Conservation (phyloP, 768 basidiomycete genomes). For the Xerocomus potaroensis region DNA sequence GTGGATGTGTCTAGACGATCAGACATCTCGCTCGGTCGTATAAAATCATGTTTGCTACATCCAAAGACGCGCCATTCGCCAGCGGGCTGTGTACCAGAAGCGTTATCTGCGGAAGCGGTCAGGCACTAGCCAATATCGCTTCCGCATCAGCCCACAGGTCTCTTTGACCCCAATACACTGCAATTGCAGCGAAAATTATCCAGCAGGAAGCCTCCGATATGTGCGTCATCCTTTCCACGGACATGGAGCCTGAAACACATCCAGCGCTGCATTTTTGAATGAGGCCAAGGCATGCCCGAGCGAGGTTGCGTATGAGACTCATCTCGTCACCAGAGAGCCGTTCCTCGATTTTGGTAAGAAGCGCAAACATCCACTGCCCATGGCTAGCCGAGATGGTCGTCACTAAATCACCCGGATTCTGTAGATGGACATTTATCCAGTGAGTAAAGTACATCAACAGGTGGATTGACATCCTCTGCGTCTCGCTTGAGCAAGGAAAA, state of each 20-base stretch:
- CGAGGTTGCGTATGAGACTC: slow-evolving; percentile 69
- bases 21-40: not conserved
- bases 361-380: slow-evolving; percentile 73
- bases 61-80: not conserved
- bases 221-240: slow-evolving; percentile 22
- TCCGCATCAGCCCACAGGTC: slow-evolving; percentile 81
- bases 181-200: slow-evolving; percentile 64
- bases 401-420: slow-evolving; percentile 35
- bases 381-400: slow-evolving; percentile 52
- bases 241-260: not conserved
- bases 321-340: slow-evolving; percentile 72
- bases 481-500: slow-evolving; percentile 6
- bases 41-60: slow-evolving; percentile 9
- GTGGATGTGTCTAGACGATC: not conserved
- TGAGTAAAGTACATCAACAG: slow-evolving; percentile 80
- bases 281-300: slow-evolving; percentile 60
- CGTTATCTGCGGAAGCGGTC: slow-evolving; percentile 1
- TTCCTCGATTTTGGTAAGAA: slow-evolving; percentile 67
- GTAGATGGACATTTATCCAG: slow-evolving; percentile 67
- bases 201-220: slow-evolving; percentile 56
- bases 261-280: slow-evolving; percentile 30
- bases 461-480: slow-evolving; percentile 65
- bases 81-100: not conserved
- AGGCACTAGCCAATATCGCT: slow-evolving; percentile 35
- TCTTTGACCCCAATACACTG: slow-evolving; percentile 70